Conservation (phyloP, 2,329 filamentous ascomycete genomes). For the Elsinoe ampelina region DNA sequence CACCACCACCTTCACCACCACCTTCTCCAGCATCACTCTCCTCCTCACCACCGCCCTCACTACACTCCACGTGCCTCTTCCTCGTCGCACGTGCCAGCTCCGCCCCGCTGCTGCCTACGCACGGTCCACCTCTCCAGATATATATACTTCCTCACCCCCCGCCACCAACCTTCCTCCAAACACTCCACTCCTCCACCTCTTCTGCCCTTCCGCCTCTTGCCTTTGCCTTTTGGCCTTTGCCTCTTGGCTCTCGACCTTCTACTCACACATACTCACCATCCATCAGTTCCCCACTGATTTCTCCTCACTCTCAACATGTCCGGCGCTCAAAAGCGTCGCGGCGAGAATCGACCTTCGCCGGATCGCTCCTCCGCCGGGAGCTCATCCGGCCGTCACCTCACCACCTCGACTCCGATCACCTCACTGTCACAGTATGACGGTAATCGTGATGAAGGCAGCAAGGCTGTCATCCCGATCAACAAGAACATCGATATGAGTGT, state of each 20-base stretch:
- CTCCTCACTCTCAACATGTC: constrained; percentile 8
- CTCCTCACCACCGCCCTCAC: neutral
- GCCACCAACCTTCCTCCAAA: neutral
- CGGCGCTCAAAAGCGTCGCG: constrained; percentile 11
- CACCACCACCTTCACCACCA: neutral
- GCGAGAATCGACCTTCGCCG: neutral
- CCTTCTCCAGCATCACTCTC: neutral
- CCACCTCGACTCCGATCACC: neutral
- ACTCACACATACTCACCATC: neutral
- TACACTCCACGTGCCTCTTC: neutral
- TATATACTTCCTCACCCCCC: neutral
- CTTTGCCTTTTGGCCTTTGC: neutral
- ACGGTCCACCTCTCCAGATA: neutral
- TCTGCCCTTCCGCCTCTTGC: neutral
- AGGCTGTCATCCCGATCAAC: constrained; percentile 1
- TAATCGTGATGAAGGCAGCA: constrained; percentile 16
- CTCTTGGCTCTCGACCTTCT: neutral
- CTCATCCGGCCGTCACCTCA: neutral
- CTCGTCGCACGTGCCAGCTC: neutral
- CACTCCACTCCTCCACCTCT: neutral
- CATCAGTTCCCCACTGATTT: neutral
- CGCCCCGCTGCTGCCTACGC: constrained; percentile 3
- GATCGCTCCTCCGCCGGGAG: constrained; percentile 3
- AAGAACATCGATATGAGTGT: constrained; percentile 24
- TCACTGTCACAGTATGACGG: constrained; percentile 15